phyloP scores from a whole-genome alignment of 306 rosid species.

The Ceratonia siliqua region DNA sequence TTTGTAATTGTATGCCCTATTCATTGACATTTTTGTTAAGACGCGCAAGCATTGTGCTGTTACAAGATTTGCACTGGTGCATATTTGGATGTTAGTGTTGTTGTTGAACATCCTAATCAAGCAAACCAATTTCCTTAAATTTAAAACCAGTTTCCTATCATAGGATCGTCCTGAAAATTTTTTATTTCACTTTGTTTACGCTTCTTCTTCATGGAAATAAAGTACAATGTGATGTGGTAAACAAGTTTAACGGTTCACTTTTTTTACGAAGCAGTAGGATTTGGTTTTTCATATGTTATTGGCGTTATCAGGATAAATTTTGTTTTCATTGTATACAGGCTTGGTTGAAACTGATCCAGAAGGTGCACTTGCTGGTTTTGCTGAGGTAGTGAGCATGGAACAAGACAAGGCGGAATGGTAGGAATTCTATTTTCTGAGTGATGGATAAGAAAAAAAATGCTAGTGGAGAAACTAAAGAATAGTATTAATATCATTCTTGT shows the following conservation, averaged over 20 bases:
- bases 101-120: not conserved
- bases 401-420: constrained; percentile 97
- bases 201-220: not conserved
- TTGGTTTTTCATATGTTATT: not conserved
- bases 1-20: not conserved
- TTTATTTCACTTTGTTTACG: not conserved
- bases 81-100: not conserved
- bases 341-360: constrained; percentile 90
- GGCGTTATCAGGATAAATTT: not conserved
- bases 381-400: constrained; percentile 88
- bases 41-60: not conserved
- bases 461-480: not conserved
- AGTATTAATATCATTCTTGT: not conserved
- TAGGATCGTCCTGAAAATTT: not conserved
- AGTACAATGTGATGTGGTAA: not conserved
- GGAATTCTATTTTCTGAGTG: constrained; percentile 29
- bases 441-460: not conserved
- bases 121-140: constrained; percentile 20
- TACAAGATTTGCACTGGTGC: not conserved
- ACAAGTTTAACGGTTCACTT: not conserved
- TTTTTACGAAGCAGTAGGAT: not conserved
- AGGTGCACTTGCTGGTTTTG: constrained; percentile 89
- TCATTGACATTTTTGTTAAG: not conserved
- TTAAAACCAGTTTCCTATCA: constrained; percentile 3
- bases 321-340: constrained; percentile 48